These are phyloP conservation scores for Trichosporon sp. DNA, from an alignment of 1,284 basidiomycete species.

Conservation along the genomic window DNA sequence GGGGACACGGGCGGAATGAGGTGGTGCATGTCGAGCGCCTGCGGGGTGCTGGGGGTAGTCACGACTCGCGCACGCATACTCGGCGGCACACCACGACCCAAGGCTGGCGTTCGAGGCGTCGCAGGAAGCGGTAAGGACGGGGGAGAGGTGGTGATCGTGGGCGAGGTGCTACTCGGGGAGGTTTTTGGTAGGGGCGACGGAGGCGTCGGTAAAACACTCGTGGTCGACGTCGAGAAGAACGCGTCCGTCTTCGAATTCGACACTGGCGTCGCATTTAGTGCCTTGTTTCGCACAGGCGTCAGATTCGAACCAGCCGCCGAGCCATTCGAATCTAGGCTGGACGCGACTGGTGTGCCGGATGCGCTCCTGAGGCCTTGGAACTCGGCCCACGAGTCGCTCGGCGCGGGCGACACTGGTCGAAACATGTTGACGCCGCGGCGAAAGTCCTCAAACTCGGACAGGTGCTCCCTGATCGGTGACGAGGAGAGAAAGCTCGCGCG, in stretches of 20 bases:
- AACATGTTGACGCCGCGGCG: not conserved
- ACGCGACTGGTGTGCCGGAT: not conserved
- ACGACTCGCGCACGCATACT: constrained; percentile 12
- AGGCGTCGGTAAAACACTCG: not conserved
- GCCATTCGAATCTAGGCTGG: not conserved
- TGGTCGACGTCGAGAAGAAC: constrained; percentile 32
- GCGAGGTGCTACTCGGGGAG: not conserved
- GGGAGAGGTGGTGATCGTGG: not conserved
- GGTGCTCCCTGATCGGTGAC: not conserved
- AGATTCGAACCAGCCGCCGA: not conserved
- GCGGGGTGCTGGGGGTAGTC: constrained; percentile 9
- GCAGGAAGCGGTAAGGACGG: not conserved
- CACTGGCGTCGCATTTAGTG: not conserved
- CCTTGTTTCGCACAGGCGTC: not conserved
- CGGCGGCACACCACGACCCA: constrained; percentile 8
- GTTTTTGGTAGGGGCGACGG: not conserved
- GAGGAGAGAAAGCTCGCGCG: not conserved
- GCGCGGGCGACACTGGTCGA: not conserved
- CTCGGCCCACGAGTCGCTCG: not conserved
- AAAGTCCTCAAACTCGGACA: not conserved
- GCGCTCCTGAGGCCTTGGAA: not conserved
- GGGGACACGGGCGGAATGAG: not conserved
- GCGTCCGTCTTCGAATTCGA: constrained; percentile 40
- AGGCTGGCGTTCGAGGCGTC: not conserved
- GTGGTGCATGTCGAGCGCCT: constrained; percentile 5